Evolutionary conservation across 768 basidiomycete genomes (phyloP).

Genomic region (Termitomyces sp.): DNA sequence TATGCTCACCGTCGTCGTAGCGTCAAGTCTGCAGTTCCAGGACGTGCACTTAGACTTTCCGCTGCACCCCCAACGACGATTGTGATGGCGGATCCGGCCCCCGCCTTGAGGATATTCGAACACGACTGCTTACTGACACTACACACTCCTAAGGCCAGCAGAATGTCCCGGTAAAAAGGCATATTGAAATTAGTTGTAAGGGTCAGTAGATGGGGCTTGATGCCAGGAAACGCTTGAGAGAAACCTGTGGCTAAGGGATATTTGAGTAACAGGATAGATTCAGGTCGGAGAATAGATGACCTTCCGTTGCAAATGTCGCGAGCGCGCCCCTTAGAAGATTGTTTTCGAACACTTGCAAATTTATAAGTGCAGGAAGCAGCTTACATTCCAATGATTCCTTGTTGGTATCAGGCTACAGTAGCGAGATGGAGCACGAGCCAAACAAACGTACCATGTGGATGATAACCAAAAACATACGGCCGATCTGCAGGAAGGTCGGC

Average conservation of each 20-base stretch:
- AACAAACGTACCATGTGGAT: constrained; percentile 77
- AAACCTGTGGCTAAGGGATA: constrained; percentile 72
- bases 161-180: constrained; percentile 90
- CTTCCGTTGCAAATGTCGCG: constrained; percentile 95
- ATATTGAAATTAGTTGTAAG: constrained; percentile 85
- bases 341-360: not conserved
- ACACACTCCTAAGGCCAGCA: constrained; percentile 83
- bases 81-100: constrained; percentile 68
- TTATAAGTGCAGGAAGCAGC: not conserved
- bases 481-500: constrained; percentile 86
- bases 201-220: constrained; percentile 90
- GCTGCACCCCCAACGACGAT: constrained; percentile 97
- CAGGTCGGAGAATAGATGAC: constrained; percentile 27
- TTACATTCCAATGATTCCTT: constrained; percentile 97
- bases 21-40: constrained; percentile 93
- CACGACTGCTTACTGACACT: constrained; percentile 91
- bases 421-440: not conserved
- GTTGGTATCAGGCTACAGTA: constrained; percentile 5
- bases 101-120: constrained; percentile 72
- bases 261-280: constrained; percentile 3
- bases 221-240: constrained; percentile 83
- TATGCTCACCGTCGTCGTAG: constrained; percentile 56
- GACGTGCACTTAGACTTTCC: constrained; percentile 89
- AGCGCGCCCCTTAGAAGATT: constrained; percentile 68
- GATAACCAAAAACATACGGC: constrained; percentile 96